phyloP scores from a whole-genome alignment of 129 eudicot species.

The Solidago caesia region DNA sequence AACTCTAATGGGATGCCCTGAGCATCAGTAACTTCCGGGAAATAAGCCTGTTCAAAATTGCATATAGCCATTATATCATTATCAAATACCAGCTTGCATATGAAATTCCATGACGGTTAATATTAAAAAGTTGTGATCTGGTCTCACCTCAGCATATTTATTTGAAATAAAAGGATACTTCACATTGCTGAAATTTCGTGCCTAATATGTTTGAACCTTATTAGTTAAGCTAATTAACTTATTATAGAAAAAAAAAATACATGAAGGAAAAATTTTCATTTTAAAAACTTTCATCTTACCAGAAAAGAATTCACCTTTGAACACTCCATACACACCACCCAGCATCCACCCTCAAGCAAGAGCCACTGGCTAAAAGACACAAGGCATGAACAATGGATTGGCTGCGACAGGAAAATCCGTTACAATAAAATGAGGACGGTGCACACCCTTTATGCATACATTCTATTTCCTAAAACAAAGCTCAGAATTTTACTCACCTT shows the following conservation, averaged over 20 bases:
- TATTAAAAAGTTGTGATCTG: neutral
- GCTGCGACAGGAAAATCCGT: conserved; percentile 30
- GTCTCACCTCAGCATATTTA: conserved; percentile 55
- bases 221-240: neutral
- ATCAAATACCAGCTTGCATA: neutral
- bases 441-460: neutral
- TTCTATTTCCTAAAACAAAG: neutral
- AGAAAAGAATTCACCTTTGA: conserved; percentile 37
- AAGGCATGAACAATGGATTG: conserved; percentile 54
- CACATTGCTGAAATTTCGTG: conserved; percentile 36
- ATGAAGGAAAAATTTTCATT: neutral
- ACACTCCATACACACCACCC: conserved; percentile 54
- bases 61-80: neutral
- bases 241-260: neutral
- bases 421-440: neutral
- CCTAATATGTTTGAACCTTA: conserved; percentile 31
- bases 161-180: conserved; percentile 47
- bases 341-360: conserved; percentile 35
- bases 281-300: conserved; percentile 37
- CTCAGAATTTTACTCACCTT: conserved; percentile 39
- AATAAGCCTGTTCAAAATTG: conserved; percentile 40
- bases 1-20: neutral
- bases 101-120: neutral
- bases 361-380: conserved; percentile 45
- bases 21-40: conserved; percentile 35